Base-by-base conservation (phyloP, 768 basidiomycete genomes). In the Steccherinum ochraceum region DNA sequence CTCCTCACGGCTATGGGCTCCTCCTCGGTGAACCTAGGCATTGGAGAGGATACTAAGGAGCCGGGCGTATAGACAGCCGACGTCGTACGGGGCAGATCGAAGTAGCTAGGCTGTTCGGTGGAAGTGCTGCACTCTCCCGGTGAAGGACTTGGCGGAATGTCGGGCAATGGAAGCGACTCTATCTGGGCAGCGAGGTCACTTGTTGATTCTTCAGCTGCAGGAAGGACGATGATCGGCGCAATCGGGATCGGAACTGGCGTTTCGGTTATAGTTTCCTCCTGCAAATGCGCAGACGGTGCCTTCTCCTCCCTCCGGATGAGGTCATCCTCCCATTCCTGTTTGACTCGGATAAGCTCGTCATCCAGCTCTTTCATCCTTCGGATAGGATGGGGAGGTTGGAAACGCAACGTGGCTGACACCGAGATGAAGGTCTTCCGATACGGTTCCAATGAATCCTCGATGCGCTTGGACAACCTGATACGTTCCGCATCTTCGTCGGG, bases 371-470 rank as follows among this genome's bases (percentile, higher is more conserved):
- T 86, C 92, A 98, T 96, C 43, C 79, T 78, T 2, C 79, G 73
- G 39, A 99, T 79, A 5, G 93, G 87, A 61, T 90, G 86, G 3
- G 96, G 96, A 20, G 95, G 93, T 12, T 86, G 89, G 64, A 96
- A 96, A 3, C 91, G 81, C 44, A 97, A 72, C 0, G 93, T 92
- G 0, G 94, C 88, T 2, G 94, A 97, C 40, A 93, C 89, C 1
- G 96, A 98, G 24, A 97, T 88, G 61, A 93, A 92, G 1, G 89
- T 93, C 54, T 73, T 81, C 57, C 75, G 72, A 64, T 96, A 99
- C 1, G 89, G 87, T 39, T 87, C 80, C n/a, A 94, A 73, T 0
- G 89, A 83, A 49, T 86, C 74, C 46, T 89, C 81, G 25, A 96
- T 92, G 18, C 89, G 81, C 49, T 78, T 75, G 4, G 92, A 84